Conservation (phyloP, 345 rosid genomes). For the Salix arbutifolia region DNA sequence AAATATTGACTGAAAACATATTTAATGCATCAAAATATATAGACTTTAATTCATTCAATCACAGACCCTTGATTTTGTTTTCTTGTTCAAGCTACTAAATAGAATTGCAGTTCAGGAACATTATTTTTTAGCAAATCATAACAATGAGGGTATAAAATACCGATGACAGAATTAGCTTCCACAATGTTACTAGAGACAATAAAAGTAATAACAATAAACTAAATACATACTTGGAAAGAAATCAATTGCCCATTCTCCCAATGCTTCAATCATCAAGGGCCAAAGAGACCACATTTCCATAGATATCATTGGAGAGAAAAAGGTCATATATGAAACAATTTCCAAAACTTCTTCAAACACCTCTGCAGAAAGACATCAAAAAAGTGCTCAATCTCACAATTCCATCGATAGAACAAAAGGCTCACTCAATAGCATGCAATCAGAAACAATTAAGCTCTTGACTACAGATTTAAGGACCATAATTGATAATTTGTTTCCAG, state of each 20-base stretch:
- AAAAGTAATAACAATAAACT: background rate
- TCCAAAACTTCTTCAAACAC: constrained; percentile 99
- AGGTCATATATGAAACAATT: constrained; percentile 97
- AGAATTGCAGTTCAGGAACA: background rate
- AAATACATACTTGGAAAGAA: constrained; percentile 73
- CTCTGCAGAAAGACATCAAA: constrained; percentile 50
- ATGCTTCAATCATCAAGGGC: constrained; percentile 93
- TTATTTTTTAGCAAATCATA: background rate
- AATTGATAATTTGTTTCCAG: background rate
- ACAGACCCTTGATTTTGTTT: background rate
- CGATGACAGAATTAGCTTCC: background rate
- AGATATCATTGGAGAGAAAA: constrained; percentile 89
- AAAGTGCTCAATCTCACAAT: background rate
- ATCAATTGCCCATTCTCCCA: constrained; percentile 97
- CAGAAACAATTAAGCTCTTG: background rate
- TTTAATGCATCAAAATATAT: background rate
- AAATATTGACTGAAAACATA: background rate
- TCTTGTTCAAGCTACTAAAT: background rate
- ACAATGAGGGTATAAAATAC: background rate
- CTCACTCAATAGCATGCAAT: background rate
- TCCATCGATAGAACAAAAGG: background rate
- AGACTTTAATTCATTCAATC: background rate
- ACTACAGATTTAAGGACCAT: background rate
- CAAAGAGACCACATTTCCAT: constrained; percentile 96
- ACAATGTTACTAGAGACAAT: background rate